A percentile compares a stretch with the other conserved stretches of the same genome.
These are phyloP conservation scores for Chrysanthemum seticuspe DNA, from an alignment of 129 eudicot species.

Conservation along the genomic window DNA sequence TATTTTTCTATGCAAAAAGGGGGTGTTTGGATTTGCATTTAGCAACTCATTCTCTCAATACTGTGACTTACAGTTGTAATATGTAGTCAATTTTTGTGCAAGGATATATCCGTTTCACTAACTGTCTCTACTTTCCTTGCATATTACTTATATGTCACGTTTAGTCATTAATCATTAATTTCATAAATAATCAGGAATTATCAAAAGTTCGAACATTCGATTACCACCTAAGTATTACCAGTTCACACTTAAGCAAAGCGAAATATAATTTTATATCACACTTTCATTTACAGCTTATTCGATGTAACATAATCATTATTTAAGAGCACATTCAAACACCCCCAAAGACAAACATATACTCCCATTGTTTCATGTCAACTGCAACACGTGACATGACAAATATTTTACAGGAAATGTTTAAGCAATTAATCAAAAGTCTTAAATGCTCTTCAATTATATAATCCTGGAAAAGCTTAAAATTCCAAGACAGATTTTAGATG, in stretches of 20 bases:
- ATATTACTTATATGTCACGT: not conserved
- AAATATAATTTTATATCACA: not conserved
- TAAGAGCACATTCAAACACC: not conserved
- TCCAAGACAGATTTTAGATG: not conserved
- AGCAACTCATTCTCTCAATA: not conserved
- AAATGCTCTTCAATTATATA: not conserved
- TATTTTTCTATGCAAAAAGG: not conserved
- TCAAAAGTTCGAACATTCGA: not conserved
- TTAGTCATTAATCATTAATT: not conserved
- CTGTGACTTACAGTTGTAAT: not conserved
- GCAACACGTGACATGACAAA: not conserved
- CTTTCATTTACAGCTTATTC: not conserved
- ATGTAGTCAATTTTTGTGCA: too few species aligned
- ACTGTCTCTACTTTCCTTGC: not conserved
- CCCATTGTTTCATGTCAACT: not conserved
- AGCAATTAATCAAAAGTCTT: conserved; percentile 10
- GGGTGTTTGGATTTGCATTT: not conserved
- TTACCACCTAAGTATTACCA: not conserved
- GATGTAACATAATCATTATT: not conserved
- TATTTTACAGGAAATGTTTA: not conserved
- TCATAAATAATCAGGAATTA: not conserved
- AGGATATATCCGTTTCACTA: not conserved
- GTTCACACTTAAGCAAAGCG: not conserved
- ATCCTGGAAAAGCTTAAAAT: not conserved
- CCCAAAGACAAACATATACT: not conserved